Evolutionary conservation across 2,329 filamentous ascomycete genomes (phyloP).

Genomic region (Xylaria hypoxylon): DNA sequence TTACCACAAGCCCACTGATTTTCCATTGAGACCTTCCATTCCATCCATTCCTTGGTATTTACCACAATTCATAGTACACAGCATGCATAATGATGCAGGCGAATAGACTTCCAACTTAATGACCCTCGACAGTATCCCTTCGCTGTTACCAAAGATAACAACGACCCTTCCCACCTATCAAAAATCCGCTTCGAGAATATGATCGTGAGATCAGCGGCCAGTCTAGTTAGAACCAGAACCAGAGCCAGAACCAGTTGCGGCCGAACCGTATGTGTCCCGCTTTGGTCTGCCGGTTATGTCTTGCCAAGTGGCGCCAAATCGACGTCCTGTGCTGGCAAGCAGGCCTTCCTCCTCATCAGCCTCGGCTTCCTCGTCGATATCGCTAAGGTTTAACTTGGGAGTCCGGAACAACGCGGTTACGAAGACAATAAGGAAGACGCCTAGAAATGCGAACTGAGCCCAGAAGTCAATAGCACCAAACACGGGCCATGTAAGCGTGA

Average conservation of each 20-base stretch:
- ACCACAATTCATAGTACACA: conserved; percentile 21
- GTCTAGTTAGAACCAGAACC: conserved; percentile 28
- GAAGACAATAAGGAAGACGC: conserved; percentile 84
- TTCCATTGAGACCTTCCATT: conserved; percentile 12
- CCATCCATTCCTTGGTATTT: conserved; percentile 15
- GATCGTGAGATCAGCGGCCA: not conserved
- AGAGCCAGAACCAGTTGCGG: conserved; percentile 30
- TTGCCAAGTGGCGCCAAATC: conserved; percentile 89
- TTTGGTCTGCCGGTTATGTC: conserved; percentile 74
- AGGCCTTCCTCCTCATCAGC: conserved; percentile 94
- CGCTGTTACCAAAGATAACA: not conserved
- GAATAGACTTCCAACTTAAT: conserved; percentile 9
- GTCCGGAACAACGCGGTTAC: conserved; percentile 82
- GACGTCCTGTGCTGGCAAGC: conserved; percentile 81
- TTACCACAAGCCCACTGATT: conserved; percentile 15
- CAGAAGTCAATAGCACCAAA: conserved; percentile 95
- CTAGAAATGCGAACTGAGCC: conserved; percentile 93
- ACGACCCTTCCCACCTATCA: not conserved
- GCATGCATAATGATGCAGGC: conserved; percentile 15
- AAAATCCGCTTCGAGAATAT: not conserved
- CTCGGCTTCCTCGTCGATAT: conserved; percentile 89
- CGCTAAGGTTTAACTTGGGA: conserved; percentile 78
- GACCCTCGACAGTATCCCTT: conserved; percentile 8
- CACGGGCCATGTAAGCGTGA: conserved; percentile 94
- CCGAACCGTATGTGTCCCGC: conserved; percentile 30